Conservation (phyloP, 176 grass and related monocot genomes). For the Saccharum spontaneum region DNA sequence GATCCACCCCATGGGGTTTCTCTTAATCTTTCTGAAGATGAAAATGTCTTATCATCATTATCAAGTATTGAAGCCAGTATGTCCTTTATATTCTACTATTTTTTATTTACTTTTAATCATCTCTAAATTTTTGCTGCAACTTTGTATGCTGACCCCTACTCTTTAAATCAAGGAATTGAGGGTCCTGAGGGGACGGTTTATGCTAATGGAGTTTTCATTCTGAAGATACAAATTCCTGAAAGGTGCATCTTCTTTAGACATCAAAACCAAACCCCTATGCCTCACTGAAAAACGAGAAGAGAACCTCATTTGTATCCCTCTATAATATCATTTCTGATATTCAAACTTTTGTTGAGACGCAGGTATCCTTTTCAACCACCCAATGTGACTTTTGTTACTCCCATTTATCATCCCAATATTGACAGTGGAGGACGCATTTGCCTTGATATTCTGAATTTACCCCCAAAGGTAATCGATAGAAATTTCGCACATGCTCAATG, state of each 20-base stretch:
- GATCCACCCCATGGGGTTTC: slow-evolving; percentile 89
- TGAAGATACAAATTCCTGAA: slow-evolving; percentile 91
- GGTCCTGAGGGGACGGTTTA: slow-evolving; percentile 80
- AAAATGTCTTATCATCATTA: slow-evolving; percentile 40
- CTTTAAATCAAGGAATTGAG: slow-evolving; percentile 53
- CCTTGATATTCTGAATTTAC: slow-evolving; percentile 96
- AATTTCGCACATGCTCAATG: not conserved
- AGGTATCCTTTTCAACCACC: slow-evolving; percentile 96
- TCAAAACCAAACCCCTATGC: not conserved
- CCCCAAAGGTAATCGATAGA: slow-evolving; percentile 65
- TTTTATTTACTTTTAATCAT: not conserved
- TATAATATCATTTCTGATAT: slow-evolving; percentile 22
- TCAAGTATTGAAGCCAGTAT: slow-evolving; percentile 70
- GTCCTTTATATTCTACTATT: slow-evolving; percentile 20
- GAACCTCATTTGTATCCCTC: not conserved
- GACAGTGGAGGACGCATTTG: slow-evolving; percentile 91
- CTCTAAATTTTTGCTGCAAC: slow-evolving; percentile 3
- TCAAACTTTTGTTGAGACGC: slow-evolving; percentile 32
- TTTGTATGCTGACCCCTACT: slow-evolving; percentile 14
- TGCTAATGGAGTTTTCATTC: slow-evolving; percentile 68
- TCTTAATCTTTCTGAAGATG: slow-evolving; percentile 61
- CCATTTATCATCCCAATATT: slow-evolving; percentile 97
- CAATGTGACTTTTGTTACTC: slow-evolving; percentile 84
- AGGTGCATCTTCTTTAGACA: slow-evolving; percentile 42
- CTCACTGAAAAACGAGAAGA: not conserved